A percentile compares a stretch with the other conserved stretches of the same genome.
Evolutionary conservation across 2,329 filamentous ascomycete genomes (phyloP).

Genomic region (Aspergillus quadrilineatus): DNA sequence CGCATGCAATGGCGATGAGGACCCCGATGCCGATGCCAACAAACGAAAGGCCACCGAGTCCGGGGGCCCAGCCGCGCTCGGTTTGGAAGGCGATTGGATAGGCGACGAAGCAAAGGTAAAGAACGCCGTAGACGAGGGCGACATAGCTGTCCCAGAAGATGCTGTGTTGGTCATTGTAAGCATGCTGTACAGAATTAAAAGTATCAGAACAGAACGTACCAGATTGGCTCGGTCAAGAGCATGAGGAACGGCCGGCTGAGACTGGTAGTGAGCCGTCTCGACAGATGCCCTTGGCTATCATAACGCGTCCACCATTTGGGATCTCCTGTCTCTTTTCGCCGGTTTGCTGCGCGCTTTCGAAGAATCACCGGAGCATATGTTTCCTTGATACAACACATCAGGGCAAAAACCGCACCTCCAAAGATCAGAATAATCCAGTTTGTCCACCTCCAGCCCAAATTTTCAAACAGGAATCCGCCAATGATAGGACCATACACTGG

Average conservation of each 20-base stretch:
- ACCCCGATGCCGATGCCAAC: neutral
- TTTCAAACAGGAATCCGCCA: neutral
- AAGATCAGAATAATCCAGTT: slow-evolving; percentile 36
- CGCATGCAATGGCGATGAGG: neutral
- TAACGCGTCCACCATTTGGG: slow-evolving; percentile 12
- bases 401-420: slow-evolving; percentile 23
- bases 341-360: slow-evolving; percentile 31
- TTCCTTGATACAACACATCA: slow-evolving; percentile 33
- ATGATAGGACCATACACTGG: neutral
- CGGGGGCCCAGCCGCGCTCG: neutral
- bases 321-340: slow-evolving; percentile 36
- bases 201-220: neutral
- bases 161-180: neutral
- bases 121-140: slow-evolving; percentile 19
- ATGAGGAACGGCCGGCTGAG: neutral
- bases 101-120: neutral
- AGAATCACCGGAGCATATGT: slow-evolving; percentile 38
- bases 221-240: neutral
- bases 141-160: slow-evolving; percentile 58
- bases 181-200: neutral
- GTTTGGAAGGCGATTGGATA: neutral
- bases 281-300: neutral
- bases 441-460: neutral
- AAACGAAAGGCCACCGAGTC: neutral
- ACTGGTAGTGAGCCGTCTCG: neutral